Base-by-base conservation (phyloP, 2,329 filamentous ascomycete species). In the Diaporthe destruens region DNA sequence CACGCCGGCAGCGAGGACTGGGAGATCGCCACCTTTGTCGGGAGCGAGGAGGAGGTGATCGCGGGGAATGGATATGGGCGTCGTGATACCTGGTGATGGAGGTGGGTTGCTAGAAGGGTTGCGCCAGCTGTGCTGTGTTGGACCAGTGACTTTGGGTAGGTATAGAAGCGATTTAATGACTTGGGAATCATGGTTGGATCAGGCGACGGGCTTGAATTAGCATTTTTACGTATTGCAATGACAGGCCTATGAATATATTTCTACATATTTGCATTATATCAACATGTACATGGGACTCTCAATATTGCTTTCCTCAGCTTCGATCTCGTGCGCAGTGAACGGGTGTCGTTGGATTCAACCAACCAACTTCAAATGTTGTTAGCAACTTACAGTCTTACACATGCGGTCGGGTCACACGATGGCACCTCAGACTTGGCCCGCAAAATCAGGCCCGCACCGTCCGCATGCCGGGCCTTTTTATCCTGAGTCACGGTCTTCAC, bases 111-210 rank as follows among this genome's bases (percentile, higher is more conserved):
- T 72, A 69, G 66, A 70, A 70, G 71, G 29, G 65, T 55, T 32
- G 55, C 71, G 69, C 69, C 71, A 71, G 73, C 71, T 74, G 71
- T 73, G 71, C 71, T 73, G 73, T 61, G 67, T 55, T 53, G 47
- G 54, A 53, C 56, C 42, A 34, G 32, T 42, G 39, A 25, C 42
- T 65, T 51, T 59, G 32, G 44, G 23, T 39, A 11, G 25, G 9
- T 49, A 34, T 54, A 56, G 39, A 59, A 54, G 61, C 51, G 25
- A n/a, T 49, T 39, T 49, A 47, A 59, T 72, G 54, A 66, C 36
- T 34, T 51, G 29, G 23, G 57, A 20, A 25, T 23, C 20, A 36
- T 4, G 44, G 61, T 65, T 36, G 61, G 44, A 65, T 16, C 51
- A n/a, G 61, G 42, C 32, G n/a, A 39, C 20, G 23, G 44, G 61